Conservation (phyloP, 2,329 filamentous ascomycete genomes). For the Raffaelea albimanens region DNA sequence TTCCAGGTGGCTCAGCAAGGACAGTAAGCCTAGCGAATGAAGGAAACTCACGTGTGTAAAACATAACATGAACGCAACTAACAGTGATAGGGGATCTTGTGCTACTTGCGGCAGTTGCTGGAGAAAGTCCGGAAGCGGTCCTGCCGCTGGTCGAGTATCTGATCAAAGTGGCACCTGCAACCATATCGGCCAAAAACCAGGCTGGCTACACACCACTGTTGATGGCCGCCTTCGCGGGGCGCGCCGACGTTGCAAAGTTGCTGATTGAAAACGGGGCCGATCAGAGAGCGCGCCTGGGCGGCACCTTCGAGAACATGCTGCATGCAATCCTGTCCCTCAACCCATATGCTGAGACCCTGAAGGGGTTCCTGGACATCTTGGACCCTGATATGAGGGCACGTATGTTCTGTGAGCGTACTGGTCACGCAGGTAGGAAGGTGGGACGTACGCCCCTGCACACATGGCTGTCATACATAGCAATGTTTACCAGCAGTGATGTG, state of each 20-base stretch:
- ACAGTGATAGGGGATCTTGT: conserved; percentile 48
- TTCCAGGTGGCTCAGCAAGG: conserved; percentile 48
- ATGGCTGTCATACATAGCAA: conserved; percentile 32
- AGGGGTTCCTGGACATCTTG: conserved; percentile 46
- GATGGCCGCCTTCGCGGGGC: conserved; percentile 51
- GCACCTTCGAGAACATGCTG: conserved; percentile 53
- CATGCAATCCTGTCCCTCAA: conserved; percentile 41
- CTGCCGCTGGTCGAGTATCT: conserved; percentile 56
- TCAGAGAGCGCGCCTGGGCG: conserved; percentile 50
- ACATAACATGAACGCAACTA: conserved; percentile 7
- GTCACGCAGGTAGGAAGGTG: conserved; percentile 28
- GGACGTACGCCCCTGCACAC: conserved; percentile 56
- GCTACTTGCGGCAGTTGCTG: conserved; percentile 57
- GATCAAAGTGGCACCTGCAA: conserved; percentile 48
- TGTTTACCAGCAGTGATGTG: background rate
- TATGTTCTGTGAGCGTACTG: conserved; percentile 50
- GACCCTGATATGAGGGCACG: conserved; percentile 44
- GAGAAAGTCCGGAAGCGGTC: conserved; percentile 27
- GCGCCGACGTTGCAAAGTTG: conserved; percentile 44
- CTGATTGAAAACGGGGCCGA: conserved; percentile 63
- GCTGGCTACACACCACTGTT: conserved; percentile 58
- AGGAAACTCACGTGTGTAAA: too few relatives aligned
- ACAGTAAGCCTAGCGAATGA: conserved; percentile 36
- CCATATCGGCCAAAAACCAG: conserved; percentile 51
- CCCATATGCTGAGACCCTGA: conserved; percentile 26